phyloP scores from a whole-genome alignment of 345 rosid species.

The Raphanus sativus region DNA sequence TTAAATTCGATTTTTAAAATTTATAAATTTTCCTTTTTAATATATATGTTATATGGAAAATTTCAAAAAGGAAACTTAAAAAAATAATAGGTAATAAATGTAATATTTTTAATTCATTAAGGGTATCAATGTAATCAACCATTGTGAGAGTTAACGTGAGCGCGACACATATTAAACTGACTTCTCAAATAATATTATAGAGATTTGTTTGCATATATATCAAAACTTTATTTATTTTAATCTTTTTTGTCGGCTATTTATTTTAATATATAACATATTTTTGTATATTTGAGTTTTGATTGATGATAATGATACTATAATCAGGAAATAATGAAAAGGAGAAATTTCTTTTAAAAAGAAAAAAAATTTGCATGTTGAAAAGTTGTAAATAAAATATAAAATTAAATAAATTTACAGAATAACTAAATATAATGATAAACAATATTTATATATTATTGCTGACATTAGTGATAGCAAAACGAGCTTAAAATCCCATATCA shows the following conservation, averaged over 20 bases:
- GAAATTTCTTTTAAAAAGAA: too few relatives aligned
- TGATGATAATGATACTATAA: not conserved
- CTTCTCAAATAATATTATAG: too few relatives aligned
- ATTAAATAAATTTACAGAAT: not conserved
- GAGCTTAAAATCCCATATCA: not conserved
- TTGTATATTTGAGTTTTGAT: not conserved
- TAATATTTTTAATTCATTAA: too few relatives aligned
- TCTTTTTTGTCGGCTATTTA: too few relatives aligned
- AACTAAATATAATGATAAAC: not conserved
- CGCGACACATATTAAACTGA: too few relatives aligned
- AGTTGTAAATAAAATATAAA: not conserved
- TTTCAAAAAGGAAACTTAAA: too few relatives aligned
- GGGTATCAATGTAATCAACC: too few relatives aligned
- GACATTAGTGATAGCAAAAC: not conserved
- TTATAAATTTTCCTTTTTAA: too few relatives aligned
- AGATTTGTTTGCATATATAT: slow-evolving; percentile 10
- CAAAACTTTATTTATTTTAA: not conserved
- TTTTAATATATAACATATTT: not conserved
- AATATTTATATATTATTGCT: not conserved
- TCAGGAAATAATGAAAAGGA: not conserved
- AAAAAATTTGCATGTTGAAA: not conserved
- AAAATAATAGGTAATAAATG: too few relatives aligned
- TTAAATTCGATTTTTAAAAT: too few relatives aligned
- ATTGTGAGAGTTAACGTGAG: too few relatives aligned
- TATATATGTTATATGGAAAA: too few relatives aligned